Evolutionary conservation across 192 early-diverging fungal species (phyloP), one percentile per base, ranked within the genome.

Genomic region (Entomortierella chlamydospora): DNA sequence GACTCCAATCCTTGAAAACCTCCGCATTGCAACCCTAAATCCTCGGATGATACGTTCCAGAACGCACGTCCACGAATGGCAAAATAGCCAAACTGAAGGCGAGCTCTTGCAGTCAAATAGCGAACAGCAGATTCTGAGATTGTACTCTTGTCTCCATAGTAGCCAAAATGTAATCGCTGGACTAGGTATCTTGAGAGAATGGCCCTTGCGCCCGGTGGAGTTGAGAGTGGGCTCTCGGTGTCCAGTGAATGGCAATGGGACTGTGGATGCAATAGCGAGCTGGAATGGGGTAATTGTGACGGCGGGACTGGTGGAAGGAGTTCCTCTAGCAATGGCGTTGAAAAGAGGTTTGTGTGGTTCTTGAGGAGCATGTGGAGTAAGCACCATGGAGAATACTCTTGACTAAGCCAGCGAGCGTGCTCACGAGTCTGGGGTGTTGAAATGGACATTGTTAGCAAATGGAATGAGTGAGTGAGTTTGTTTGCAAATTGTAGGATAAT

Each of bases 11-110:
- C 4, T 20, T 12, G 20, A 47, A 47, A 47, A 17, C 20, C 15
- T 3, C 45, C 15, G 15, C 45, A 20, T 15, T 47, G 8, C 15
- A 47, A 47, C 4, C 45, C 61, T 17, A 61, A 28, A 49, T 70
- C 68, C 34, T 79, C 68, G 2, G 64, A 63, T 6, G 18, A 37
- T 15, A 79, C 25, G 34, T 57, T 28, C 76, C 76, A 79, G 28
- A 79, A 79, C 15, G 76, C 76, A 23, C 76, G 53, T 28, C 76
- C 76, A 13, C 76, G 68, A 20, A 79, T 79, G 12, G 63, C 51
- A 54, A 79, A 79, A n/a, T 79, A 79, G 7, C 76, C 76, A 52
- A 43, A 79, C 56, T 70, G 42, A 15, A 79, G 68, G 11, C 76
- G 76, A 12, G 76, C 76, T 11, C 76, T 30, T 4, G 76, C 76